Evolutionary conservation across 225 moss, liverwort and hornwort genomes (phyloP).

Genomic region (Thuidium tamariscinum): DNA sequence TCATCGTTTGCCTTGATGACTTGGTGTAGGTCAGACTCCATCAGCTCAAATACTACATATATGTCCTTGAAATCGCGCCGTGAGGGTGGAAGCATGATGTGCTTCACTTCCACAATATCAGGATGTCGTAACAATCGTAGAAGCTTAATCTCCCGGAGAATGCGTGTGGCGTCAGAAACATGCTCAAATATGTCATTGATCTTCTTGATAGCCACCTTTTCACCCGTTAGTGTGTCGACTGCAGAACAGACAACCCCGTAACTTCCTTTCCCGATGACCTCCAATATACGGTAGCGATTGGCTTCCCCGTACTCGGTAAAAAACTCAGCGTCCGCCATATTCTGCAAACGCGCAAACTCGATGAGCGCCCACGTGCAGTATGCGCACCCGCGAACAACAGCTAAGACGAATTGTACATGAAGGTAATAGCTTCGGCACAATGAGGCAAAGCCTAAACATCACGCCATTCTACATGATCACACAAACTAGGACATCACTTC

Average conservation of each 20-base stretch:
- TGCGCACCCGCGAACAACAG: neutral
- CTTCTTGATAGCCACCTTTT: slow-evolving; percentile 99
- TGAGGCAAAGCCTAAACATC: neutral
- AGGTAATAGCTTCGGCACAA: neutral
- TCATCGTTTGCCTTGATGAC: slow-evolving; percentile 99
- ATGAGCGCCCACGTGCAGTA: neutral
- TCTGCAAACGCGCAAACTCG: slow-evolving; percentile 41
- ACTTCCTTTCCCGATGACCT: slow-evolving; percentile 98
- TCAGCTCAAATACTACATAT: slow-evolving; percentile 98
- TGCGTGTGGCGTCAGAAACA: slow-evolving; percentile 97
- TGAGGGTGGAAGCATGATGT: slow-evolving; percentile 99
- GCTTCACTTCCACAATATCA: slow-evolving; percentile 99
- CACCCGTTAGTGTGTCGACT: slow-evolving; percentile 81
- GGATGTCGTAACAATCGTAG: slow-evolving; percentile 92
- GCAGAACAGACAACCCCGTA: slow-evolving; percentile 98
- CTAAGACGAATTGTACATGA: neutral
- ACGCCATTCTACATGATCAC: neutral
- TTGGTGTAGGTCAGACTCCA: slow-evolving; percentile 99
- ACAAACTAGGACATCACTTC: neutral
- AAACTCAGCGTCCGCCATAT: slow-evolving; percentile 96
- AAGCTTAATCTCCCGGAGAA: slow-evolving; percentile 95
- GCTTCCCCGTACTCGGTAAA: slow-evolving; percentile 99
- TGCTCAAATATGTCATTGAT: slow-evolving; percentile 99
- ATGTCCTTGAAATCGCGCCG: slow-evolving; percentile 99
- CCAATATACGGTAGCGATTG: slow-evolving; percentile 97